Conservation (phyloP, 164 flowering plant genomes). For the Brasenia schreberi region DNA sequence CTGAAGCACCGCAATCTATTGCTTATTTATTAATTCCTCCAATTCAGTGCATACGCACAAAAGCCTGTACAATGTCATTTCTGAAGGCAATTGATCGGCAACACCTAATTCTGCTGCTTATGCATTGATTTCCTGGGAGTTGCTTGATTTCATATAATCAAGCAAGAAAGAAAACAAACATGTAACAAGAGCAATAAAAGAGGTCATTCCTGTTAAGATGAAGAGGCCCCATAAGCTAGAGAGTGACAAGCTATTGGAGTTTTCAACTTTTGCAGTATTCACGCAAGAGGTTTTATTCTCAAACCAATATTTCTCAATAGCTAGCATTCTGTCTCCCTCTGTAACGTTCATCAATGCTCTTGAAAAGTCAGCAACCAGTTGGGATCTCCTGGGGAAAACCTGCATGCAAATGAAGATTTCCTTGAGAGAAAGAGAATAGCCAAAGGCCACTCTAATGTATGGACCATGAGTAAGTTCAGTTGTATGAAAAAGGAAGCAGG, state of each 20-base stretch:
- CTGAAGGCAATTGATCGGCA: too few relatives aligned
- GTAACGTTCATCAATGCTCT: constrained; percentile 9
- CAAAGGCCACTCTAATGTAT: too few relatives aligned
- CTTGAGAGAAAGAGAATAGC: too few relatives aligned
- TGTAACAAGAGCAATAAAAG: constrained; percentile 3
- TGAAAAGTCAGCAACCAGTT: constrained; percentile 13
- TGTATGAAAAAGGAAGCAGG: too few relatives aligned
- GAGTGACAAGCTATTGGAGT: constrained; percentile 2
- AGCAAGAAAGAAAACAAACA: constrained; percentile 5
- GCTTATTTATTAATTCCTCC: too few relatives aligned
- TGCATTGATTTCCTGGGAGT: too few relatives aligned
- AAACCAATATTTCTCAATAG: constrained; percentile 4
- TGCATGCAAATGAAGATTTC: constrained; percentile 3
- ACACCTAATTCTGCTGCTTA: too few relatives aligned
- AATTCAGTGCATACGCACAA: too few relatives aligned
- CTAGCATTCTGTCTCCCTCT: constrained; percentile 2
- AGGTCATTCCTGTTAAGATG: constrained; percentile 4
- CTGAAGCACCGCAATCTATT: too few relatives aligned
- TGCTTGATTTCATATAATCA: neutral
- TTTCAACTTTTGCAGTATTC: neutral
- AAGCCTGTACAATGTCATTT: too few relatives aligned
- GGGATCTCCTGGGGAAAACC: constrained; percentile 29
- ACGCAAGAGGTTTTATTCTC: constrained; percentile 1
- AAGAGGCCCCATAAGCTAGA: constrained; percentile 10
- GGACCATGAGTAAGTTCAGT: too few relatives aligned